Evolutionary conservation across 495 filamentous ascomycete genomes (phyloP).

Genomic region (Talaromyces liani): DNA sequence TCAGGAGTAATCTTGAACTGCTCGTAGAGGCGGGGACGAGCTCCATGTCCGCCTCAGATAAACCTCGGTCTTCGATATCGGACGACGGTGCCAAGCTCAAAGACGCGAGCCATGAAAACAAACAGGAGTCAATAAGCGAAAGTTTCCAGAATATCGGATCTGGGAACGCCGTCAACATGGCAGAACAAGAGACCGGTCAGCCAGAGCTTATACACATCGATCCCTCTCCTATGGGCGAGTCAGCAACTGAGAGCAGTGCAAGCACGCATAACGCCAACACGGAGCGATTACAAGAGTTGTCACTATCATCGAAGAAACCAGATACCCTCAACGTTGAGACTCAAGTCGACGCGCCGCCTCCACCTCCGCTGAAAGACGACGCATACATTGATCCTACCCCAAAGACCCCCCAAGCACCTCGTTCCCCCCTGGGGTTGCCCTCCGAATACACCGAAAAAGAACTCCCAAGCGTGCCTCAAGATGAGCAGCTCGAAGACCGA

Average conservation of each 20-base stretch:
- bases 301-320: slow-evolving; percentile 21
- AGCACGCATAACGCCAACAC: background rate
- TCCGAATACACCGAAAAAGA: slow-evolving; percentile 39
- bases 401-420: slow-evolving; percentile 48
- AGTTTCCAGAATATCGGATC: background rate
- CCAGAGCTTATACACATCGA: slow-evolving; percentile 4
- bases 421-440: slow-evolving; percentile 37
- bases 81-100: background rate
- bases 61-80: background rate
- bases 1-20: background rate
- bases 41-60: slow-evolving; percentile 1
- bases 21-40: background rate
- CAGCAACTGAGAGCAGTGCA: background rate
- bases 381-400: slow-evolving; percentile 59
- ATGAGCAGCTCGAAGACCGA: slow-evolving; percentile 31
- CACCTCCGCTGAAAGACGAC: slow-evolving; percentile 41
- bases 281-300: slow-evolving; percentile 27
- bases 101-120: background rate
- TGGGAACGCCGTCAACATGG: slow-evolving; percentile 1
- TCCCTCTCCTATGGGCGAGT: slow-evolving; percentile 4
- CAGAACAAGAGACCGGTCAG: background rate
- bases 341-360: slow-evolving; percentile 22
- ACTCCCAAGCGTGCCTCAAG: slow-evolving; percentile 51
- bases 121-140: background rate
- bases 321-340: slow-evolving; percentile 9